These are phyloP conservation scores for Endoconidiophora polonica DNA, from an alignment of 2,329 filamentous ascomycete genomes.

Conservation along the genomic window DNA sequence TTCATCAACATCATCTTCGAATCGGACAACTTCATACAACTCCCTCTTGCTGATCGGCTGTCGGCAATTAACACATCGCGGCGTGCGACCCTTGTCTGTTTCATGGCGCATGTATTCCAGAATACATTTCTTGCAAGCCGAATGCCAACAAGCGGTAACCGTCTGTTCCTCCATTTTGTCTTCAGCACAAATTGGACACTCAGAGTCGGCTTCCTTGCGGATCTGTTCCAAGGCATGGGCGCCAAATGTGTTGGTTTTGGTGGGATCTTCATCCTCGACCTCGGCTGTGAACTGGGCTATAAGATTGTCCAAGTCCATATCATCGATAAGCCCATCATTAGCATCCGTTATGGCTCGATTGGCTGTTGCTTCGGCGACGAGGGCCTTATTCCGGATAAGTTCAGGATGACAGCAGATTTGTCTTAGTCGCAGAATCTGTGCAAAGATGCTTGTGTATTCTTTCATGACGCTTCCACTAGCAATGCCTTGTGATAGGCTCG, in stretches of 20 bases:
- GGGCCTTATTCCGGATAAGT: conserved; percentile 66
- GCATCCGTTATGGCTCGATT: conserved; percentile 63
- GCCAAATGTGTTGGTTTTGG: conserved; percentile 42
- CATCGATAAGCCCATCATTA: conserved; percentile 68
- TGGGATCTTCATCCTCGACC: conserved; percentile 34
- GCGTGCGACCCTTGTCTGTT: conserved; percentile 54
- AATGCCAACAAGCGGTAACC: conserved; percentile 95
- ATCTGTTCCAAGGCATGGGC: conserved; percentile 83
- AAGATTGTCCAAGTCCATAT: conserved; percentile 84
- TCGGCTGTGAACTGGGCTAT: conserved; percentile 68
- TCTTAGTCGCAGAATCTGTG: conserved; percentile 79
- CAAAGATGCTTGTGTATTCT: conserved; percentile 92
- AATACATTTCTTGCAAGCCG: conserved; percentile 87
- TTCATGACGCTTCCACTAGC: conserved; percentile 88
- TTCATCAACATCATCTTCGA: conserved; percentile 42
- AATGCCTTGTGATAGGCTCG: conserved; percentile 69
- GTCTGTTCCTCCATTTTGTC: conserved; percentile 91
- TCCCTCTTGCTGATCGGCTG: conserved; percentile 67
- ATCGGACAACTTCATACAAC: conserved; percentile 78
- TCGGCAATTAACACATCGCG: conserved; percentile 82
- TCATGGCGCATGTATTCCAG: conserved; percentile 80
- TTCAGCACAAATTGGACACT: conserved; percentile 89
- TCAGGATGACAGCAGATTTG: conserved; percentile 91
- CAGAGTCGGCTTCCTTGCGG: conserved; percentile 68
- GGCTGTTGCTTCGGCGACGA: conserved; percentile 78